A percentile compares a stretch with the other conserved stretches of the same genome.
phyloP scores from a whole-genome alignment of 495 filamentous ascomycete genomes.

The Tuber umbilicatum region DNA sequence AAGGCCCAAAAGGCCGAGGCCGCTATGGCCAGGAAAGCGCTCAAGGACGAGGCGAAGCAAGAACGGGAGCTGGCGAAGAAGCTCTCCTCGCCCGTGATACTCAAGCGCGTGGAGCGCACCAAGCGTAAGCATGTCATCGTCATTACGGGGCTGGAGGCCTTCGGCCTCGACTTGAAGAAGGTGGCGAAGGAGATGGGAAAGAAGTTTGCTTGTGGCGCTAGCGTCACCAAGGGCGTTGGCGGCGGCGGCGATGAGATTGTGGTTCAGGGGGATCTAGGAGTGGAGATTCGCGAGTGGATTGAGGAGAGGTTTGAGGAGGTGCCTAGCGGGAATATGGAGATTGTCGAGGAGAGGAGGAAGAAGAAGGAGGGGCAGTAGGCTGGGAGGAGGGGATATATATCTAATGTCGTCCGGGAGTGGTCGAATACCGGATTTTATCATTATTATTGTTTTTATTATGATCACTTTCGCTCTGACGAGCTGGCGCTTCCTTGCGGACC shows the following conservation, averaged over 20 bases:
- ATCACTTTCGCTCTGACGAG: not conserved
- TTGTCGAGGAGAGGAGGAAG: constrained; percentile 51
- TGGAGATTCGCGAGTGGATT: constrained; percentile 87
- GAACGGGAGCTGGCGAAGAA: constrained; percentile 69
- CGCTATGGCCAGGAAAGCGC: constrained; percentile 68
- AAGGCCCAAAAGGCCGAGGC: constrained; percentile 52
- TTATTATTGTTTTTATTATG: not conserved
- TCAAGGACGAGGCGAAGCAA: constrained; percentile 91
- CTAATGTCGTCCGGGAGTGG: not conserved
- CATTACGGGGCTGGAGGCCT: constrained; percentile 78
- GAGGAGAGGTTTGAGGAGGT: constrained; percentile 74
- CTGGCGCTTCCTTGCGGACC: not conserved
- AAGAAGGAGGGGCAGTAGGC: constrained; percentile 32
- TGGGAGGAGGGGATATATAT: not conserved
- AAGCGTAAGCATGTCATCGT: constrained; percentile 95
- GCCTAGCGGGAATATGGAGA: constrained; percentile 88
- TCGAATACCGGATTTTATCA: not conserved
- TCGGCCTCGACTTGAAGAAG: constrained; percentile 90
- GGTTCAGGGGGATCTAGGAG: constrained; percentile 93
- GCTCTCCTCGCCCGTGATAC: constrained; percentile 68
- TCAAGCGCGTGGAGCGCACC: constrained; percentile 95
- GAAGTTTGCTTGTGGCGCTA: constrained; percentile 90
- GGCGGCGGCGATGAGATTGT: constrained; percentile 92
- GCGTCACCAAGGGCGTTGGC: constrained; percentile 72
- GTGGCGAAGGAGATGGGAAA: constrained; percentile 81